phyloP scores from a whole-genome alignment of 805 yeast species.

The Schwanniomyces polymorphus region DNA sequence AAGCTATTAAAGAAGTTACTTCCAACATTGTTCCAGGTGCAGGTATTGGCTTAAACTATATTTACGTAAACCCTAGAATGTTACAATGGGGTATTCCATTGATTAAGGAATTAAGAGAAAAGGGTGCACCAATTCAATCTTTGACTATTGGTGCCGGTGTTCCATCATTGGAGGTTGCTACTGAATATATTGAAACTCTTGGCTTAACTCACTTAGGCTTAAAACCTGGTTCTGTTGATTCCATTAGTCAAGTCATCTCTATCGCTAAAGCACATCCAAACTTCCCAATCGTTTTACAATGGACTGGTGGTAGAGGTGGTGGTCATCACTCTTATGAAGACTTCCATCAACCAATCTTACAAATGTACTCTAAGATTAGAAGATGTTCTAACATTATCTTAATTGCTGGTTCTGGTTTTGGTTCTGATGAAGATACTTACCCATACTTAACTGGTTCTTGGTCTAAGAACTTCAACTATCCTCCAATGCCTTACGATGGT shows the following conservation, averaged over 20 bases:
- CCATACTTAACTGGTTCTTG: slow-evolving; percentile 97
- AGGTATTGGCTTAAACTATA: slow-evolving; percentile 88
- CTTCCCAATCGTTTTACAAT: slow-evolving; percentile 96
- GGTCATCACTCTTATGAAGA: slow-evolving; percentile 99
- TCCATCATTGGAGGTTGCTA: slow-evolving; percentile 95
- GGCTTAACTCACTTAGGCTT: slow-evolving; percentile 93
- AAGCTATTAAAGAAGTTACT: slow-evolving; percentile 75
- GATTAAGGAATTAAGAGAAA: slow-evolving; percentile 81
- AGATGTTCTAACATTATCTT: slow-evolving; percentile 84
- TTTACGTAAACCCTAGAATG: slow-evolving; percentile 96
- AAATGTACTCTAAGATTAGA: slow-evolving; percentile 94
- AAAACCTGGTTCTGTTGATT: slow-evolving; percentile 97
- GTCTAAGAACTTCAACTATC: slow-evolving; percentile 84
- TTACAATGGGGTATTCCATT: slow-evolving; percentile 98
- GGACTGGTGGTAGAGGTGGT: slow-evolving; percentile 99
- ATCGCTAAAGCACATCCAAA: slow-evolving; percentile 95
- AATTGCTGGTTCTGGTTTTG: slow-evolving; percentile 98
- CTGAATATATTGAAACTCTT: slow-evolving; percentile 90
- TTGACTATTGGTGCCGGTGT: slow-evolving; percentile 99
- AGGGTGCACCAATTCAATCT: slow-evolving; percentile 95
- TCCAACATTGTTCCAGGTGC: slow-evolving; percentile 72
- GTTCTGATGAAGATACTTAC: slow-evolving; percentile 94
- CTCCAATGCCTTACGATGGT: slow-evolving; percentile 99
- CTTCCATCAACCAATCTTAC: slow-evolving; percentile 96
- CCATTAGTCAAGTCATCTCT: slow-evolving; percentile 79